Base-by-base conservation (phyloP, 2,329 filamentous ascomycete genomes). In the Nigrospora osmanthi region DNA sequence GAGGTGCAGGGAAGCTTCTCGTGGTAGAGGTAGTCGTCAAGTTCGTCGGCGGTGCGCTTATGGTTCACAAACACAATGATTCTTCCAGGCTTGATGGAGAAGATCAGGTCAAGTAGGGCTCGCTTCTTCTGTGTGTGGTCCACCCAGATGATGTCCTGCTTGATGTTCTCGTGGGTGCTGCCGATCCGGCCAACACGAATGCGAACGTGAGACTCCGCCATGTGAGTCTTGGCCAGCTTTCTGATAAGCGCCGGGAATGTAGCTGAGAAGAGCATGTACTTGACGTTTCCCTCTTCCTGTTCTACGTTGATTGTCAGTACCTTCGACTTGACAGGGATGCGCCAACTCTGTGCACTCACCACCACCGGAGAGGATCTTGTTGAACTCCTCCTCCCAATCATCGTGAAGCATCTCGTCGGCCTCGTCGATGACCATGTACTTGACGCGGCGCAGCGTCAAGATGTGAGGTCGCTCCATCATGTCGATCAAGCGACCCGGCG, bases 51-150 rank as follows among this genome's bases (percentile, higher is more conserved):
- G 38, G 76, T 75, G 23, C 75, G 70, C 67, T 89, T 93, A 54
- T 73, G 80, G 65, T 95, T 96, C 60, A 89, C 88, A 58, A 98
- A 98, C 52, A 98, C 78, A 38, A 98, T 78, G 1, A 88, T 95
- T 5, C 91, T 83, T 1, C 80, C 78, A 1, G 89, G 87, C 0
- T 80, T 74, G 58, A 82, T 76, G 0, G 81, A 76, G 45, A 82
- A 71, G 7, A 98, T 71, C 1, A 95, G 71, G 48, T 90, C 84
- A 15, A 83, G 74, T 1, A 95, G 69, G 1, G 81, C 79, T 41
- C 84, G 64, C 34, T 80, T 80, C 73, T 97, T 97, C 55, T 71
- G 62, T 9, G 70, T 58, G 0, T 76, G 71, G 1, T 89, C 81
- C 1, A 83, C 80, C 49, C 72, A 83, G 48, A 91, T 61, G 43